A percentile compares a stretch with the other conserved stretches of the same genome.
phyloP scores from a whole-genome alignment of 352 stramenopile genomes.

The Globisporangium nagaii region DNA sequence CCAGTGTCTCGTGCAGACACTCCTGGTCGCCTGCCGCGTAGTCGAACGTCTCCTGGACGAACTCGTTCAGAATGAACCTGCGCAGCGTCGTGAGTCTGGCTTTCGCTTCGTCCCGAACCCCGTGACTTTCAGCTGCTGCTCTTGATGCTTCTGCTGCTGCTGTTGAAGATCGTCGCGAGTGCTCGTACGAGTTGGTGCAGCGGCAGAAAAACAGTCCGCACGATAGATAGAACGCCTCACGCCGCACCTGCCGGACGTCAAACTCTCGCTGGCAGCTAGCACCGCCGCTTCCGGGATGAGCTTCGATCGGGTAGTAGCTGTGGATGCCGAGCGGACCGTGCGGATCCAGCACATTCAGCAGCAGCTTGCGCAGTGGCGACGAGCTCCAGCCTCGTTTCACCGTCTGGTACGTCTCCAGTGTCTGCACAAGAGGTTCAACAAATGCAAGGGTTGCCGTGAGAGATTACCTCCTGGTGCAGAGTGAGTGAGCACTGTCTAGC shows the following conservation, averaged over 20 bases:
- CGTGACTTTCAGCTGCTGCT: too few species aligned
- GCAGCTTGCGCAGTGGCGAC: conserved; percentile 61
- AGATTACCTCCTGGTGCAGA: too few species aligned
- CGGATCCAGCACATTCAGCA: conserved; percentile 75
- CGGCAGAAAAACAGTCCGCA: conserved; percentile 67
- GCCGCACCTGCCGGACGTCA: conserved; percentile 46
- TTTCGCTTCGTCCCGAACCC: conserved; percentile 1
- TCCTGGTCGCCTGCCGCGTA: conserved; percentile 20
- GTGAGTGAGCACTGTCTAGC: too few species aligned
- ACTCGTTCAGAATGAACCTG: conserved; percentile 54
- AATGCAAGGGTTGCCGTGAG: too few species aligned
- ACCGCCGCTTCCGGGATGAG: neutral
- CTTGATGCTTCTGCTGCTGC: neutral
- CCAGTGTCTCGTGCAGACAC: conserved; percentile 51
- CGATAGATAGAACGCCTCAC: conserved; percentile 74
- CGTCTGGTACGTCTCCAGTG: conserved; percentile 73
- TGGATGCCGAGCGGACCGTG: conserved; percentile 75
- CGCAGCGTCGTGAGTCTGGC: conserved; percentile 32
- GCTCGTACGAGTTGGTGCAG: conserved; percentile 60
- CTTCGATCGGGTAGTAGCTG: conserved; percentile 73
- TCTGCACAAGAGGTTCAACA: conserved; percentile 48
- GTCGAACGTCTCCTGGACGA: conserved; percentile 40
- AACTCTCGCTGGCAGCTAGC: conserved; percentile 11
- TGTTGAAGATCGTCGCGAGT: conserved; percentile 20
- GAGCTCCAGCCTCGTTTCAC: conserved; percentile 47